phyloP scores from a whole-genome alignment of 306 rosid genomes.

The Lotus japonicus region DNA sequence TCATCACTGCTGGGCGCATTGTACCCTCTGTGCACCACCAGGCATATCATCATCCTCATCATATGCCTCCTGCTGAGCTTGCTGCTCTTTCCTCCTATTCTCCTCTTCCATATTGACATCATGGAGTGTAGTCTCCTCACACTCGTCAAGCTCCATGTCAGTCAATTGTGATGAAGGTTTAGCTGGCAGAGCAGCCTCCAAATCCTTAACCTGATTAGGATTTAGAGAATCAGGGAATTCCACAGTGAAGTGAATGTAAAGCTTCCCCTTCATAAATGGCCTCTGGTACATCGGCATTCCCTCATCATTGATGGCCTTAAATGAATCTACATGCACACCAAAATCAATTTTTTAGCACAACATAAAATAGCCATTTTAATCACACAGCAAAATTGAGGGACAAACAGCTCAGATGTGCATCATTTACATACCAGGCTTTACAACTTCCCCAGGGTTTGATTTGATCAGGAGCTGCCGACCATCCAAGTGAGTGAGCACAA shows the following conservation, averaged over 20 bases:
- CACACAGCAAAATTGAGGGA: not conserved
- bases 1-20: slow-evolving; percentile 81
- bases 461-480: slow-evolving; percentile 87
- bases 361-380: not conserved
- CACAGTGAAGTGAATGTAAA: slow-evolving; percentile 78
- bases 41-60: slow-evolving; percentile 84
- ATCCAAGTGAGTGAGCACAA: slow-evolving; percentile 73
- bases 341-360: not conserved
- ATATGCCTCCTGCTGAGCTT: slow-evolving; percentile 67
- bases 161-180: slow-evolving; percentile 47
- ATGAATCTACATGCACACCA: slow-evolving; percentile 47
- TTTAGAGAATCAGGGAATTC: slow-evolving; percentile 71
- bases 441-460: slow-evolving; percentile 83
- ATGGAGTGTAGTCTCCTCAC: slow-evolving; percentile 85
- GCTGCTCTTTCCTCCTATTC: slow-evolving; percentile 68
- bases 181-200: slow-evolving; percentile 66
- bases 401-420: not conserved
- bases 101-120: slow-evolving; percentile 90
- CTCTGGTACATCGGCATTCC: slow-evolving; percentile 93
- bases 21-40: slow-evolving; percentile 95
- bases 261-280: slow-evolving; percentile 91
- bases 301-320: slow-evolving; percentile 81
- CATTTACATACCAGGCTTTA: slow-evolving; percentile 71
- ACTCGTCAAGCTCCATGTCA: slow-evolving; percentile 90
- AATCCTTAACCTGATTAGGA: slow-evolving; percentile 55